These are phyloP conservation scores for Volvox reticuliferus DNA, from an alignment of 139 green algal genomes.

Conservation along the genomic window DNA sequence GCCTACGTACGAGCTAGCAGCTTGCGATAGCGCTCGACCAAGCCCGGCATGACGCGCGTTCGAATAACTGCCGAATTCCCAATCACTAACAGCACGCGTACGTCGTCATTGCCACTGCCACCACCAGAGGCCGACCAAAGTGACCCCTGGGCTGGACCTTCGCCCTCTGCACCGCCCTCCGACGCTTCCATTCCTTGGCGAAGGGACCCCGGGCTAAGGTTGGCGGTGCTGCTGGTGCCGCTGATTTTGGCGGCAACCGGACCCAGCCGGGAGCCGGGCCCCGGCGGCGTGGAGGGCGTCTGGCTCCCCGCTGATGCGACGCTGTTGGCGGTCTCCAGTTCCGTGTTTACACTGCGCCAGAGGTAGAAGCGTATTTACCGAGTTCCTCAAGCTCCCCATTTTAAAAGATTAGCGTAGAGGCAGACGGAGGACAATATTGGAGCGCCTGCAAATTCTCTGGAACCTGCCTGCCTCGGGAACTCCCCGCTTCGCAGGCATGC, in stretches of 20 bases:
- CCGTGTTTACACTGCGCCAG: background rate
- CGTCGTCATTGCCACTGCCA: conserved; percentile 26
- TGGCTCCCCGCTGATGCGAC: background rate
- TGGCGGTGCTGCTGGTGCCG: background rate
- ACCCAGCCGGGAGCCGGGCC: background rate
- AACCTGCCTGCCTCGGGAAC: no score
- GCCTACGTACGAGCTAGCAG: conserved; percentile 34
- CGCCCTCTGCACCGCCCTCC: background rate
- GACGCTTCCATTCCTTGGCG: background rate
- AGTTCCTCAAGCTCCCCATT: no score
- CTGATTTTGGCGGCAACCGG: background rate
- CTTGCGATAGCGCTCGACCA: conserved; percentile 28
- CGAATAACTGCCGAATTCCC: conserved; percentile 45
- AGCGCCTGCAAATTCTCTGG: no score
- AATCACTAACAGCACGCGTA: conserved; percentile 44
- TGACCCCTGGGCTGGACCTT: background rate
- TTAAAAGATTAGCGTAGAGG: no score
- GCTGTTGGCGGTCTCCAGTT: background rate
- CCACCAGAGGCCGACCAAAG: background rate
- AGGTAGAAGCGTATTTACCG: no score
- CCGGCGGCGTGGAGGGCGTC: background rate
- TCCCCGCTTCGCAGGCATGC: no score
- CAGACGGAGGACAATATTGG: no score
- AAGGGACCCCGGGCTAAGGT: no score
- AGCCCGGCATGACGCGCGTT: conserved; percentile 31